Evolutionary conservation across 2,329 filamentous ascomycete genomes (phyloP).

Genomic region (Helicocarpus griseus): DNA sequence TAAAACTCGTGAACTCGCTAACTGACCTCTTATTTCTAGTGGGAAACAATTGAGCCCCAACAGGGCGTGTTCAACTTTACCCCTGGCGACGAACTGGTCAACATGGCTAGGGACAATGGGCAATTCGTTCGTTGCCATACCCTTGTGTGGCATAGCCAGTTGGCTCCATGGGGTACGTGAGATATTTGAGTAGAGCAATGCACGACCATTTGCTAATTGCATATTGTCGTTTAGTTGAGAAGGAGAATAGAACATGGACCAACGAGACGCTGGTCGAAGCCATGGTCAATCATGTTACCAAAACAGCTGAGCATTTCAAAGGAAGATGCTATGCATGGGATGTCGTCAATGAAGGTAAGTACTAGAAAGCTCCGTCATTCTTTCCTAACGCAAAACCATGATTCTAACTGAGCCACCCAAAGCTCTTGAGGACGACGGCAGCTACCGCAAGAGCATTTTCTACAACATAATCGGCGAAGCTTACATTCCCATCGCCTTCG

Average conservation of each 20-base stretch:
- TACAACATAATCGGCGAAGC: constrained; percentile 35
- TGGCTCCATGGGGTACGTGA: constrained; percentile 47
- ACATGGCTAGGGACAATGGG: constrained; percentile 29
- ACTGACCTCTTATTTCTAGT: too few relatives aligned
- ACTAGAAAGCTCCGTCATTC: too few relatives aligned
- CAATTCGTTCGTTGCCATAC: constrained; percentile 55
- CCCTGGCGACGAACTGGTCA: constrained; percentile 42
- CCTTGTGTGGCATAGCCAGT: constrained; percentile 39
- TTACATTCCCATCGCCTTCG: constrained; percentile 39
- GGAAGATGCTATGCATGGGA: constrained; percentile 31
- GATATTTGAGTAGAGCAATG: constrained; percentile 30
- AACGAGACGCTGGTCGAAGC: constrained; percentile 47
- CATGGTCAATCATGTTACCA: constrained; percentile 39
- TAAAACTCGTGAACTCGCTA: constrained; percentile 3
- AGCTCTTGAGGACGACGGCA: constrained; percentile 40
- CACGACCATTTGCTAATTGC: neutral
- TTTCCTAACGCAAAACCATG: too few relatives aligned
- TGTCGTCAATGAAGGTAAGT: constrained; percentile 29
- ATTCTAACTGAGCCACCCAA: neutral
- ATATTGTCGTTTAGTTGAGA: constrained; percentile 26
- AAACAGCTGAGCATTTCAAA: constrained; percentile 27
- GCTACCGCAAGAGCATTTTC: constrained; percentile 34
- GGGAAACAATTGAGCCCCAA: constrained; percentile 52
- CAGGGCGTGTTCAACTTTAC: constrained; percentile 50
- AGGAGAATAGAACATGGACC: constrained; percentile 42